Evolutionary conservation across 805 yeast species (phyloP), one percentile per base, ranked within the genome.

Genomic region (Huiozyma naganishii): DNA sequence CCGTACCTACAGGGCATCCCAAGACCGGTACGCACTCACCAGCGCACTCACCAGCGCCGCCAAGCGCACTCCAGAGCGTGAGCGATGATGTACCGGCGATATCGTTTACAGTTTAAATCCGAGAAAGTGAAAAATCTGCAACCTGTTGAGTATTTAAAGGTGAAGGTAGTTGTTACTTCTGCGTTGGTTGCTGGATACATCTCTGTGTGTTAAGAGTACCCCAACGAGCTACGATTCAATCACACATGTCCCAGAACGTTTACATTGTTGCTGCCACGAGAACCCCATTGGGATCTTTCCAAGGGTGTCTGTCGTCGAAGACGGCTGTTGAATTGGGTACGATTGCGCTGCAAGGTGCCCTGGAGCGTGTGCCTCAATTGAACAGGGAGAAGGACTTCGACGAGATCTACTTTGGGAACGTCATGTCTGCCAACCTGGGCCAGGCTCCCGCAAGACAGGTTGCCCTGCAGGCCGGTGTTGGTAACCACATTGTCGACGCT

Each of bases 391-490:
- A 74, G 37, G 79, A 74, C 51, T 92, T 85, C 44, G 95, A 89
- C 51, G 97, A 90, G 67, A 79, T 90, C 61, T 74, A 83, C 58
- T 88, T 88, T 63, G 98, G 98, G 58, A 84, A 87, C 58, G 98
- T 88, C 41, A 67, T 87, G 58, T 85, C 84, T 59, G 97, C 97
- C 50, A 86, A 86, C 58, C 80, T 85, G 48, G 97, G 98, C 49
- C 98, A 90, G 70, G 88, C 90, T 46, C 97, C 98, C 37, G 98
- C 98, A 32, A 82, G 97, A 69, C 98, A 90, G 70, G 97, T 90
- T 45, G 96, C 95, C 11, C 59, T 90, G 52, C 82, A 80, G 58
- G 83, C 97, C 13, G 97, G 97, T 11, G 73, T 92, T 42, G 78
- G 86, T 41, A 79, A 82, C 52, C 70, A 77, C 48, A 79, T 86